Conservation (phyloP, 2,329 filamentous ascomycete species). For the Claviceps capensis region DNA sequence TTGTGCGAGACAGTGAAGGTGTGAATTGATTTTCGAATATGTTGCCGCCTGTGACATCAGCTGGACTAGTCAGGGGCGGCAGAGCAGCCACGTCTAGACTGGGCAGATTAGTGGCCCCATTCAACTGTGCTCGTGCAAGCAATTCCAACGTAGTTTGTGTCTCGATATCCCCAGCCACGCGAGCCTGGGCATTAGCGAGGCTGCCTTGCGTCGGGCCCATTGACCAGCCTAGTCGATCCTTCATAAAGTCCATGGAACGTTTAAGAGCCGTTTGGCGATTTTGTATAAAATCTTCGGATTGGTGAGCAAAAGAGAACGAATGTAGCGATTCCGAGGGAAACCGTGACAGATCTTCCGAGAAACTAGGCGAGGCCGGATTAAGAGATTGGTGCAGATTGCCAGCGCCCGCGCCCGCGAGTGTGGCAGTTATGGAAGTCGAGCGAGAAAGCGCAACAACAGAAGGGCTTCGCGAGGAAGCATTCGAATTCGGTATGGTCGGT, state of each 20-base stretch:
- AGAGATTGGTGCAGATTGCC: constrained; percentile 40
- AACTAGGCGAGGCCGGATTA: constrained; percentile 59
- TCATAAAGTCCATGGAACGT: constrained; percentile 92
- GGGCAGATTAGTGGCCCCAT: constrained; percentile 52
- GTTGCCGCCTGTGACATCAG: constrained; percentile 59
- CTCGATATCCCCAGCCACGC: constrained; percentile 69
- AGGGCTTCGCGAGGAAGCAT: constrained; percentile 47
- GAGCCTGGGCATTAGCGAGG: constrained; percentile 71
- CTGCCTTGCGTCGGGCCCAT: constrained; percentile 51
- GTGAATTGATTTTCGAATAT: constrained; percentile 75
- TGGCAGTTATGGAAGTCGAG: constrained; percentile 57
- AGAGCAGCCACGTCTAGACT: constrained; percentile 27
- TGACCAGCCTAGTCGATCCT: constrained; percentile 75
- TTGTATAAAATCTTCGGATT: constrained; percentile 83
- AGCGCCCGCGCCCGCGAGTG: constrained; percentile 36
- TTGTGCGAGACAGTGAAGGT: constrained; percentile 37
- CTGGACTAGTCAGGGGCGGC: constrained; percentile 66
- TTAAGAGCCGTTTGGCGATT: constrained; percentile 88
- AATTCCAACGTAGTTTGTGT: constrained; percentile 85
- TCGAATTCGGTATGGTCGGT: constrained; percentile 49
- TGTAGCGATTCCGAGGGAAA: constrained; percentile 95
- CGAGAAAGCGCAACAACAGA: constrained; percentile 45
- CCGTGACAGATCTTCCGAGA: constrained; percentile 76
- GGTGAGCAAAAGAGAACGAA: constrained; percentile 95
- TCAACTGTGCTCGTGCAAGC: constrained; percentile 65